These are phyloP conservation scores for Persicaria tinctoria DNA, from an alignment of 148 eudicot genomes.

Conservation along the genomic window DNA sequence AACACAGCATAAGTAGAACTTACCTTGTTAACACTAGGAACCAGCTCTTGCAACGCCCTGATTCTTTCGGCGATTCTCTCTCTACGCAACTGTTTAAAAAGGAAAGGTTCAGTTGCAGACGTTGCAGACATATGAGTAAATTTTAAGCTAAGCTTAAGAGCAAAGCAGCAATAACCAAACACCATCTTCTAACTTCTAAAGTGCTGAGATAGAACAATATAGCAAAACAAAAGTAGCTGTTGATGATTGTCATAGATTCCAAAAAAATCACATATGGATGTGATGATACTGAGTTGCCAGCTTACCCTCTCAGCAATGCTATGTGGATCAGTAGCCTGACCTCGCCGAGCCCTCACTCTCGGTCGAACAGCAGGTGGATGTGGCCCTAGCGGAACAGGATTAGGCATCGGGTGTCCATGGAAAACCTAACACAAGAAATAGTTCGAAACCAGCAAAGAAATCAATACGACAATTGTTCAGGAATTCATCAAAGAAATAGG, in stretches of 20 bases:
- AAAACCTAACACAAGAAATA: constrained; percentile 29
- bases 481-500: background rate
- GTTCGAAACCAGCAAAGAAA: background rate
- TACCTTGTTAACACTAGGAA: constrained; percentile 75
- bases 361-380: constrained; percentile 57
- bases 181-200: background rate
- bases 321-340: constrained; percentile 84
- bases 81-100: constrained; percentile 46
- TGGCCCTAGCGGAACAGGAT: constrained; percentile 34
- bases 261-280: background rate
- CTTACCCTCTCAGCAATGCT: constrained; percentile 82
- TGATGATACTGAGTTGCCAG: background rate
- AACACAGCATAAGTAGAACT: constrained; percentile 1
- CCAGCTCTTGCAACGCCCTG: constrained; percentile 68
- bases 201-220: background rate
- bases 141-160: background rate
- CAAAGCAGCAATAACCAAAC: background rate
- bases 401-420: constrained; percentile 57
- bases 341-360: constrained; percentile 63
- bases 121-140: background rate
- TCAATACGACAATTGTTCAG: background rate
- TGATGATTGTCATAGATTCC: background rate
- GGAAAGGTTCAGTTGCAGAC: background rate
- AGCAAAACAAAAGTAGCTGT: background rate
- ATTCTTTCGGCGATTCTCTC: constrained; percentile 77